Percentiles rank a stretch among this genome's conserved stretches.
Evolutionary conservation across 2,329 filamentous ascomycete genomes (phyloP).

Genomic region (Cladobotryum mycophilum): DNA sequence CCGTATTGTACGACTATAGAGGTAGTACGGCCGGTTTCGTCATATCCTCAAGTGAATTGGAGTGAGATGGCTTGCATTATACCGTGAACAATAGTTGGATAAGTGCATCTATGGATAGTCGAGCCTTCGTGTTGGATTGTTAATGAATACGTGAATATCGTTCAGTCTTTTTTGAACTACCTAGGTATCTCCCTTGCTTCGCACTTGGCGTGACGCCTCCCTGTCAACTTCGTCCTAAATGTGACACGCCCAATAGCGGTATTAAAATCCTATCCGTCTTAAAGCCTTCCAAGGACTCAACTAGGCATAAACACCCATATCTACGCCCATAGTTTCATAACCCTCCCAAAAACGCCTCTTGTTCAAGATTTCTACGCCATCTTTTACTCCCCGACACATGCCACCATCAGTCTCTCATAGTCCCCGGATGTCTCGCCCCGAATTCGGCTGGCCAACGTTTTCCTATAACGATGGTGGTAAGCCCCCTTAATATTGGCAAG

Average conservation of each 20-base stretch:
- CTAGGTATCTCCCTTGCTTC: too few species aligned
- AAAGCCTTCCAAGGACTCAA: background rate
- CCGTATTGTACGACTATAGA: too few species aligned
- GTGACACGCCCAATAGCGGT: background rate
- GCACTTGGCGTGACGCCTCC: too few species aligned
- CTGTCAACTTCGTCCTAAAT: too few species aligned
- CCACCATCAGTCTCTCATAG: slow-evolving; percentile 71
- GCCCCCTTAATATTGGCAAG: slow-evolving; percentile 73
- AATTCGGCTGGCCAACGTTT: slow-evolving; percentile 62
- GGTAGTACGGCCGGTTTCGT: too few species aligned
- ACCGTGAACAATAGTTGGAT: too few species aligned
- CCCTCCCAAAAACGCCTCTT: background rate
- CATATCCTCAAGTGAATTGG: too few species aligned
- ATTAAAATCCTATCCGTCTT: background rate
- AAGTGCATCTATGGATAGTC: too few species aligned
- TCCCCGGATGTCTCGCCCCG: slow-evolving; percentile 80
- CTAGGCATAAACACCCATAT: background rate
- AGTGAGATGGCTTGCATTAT: too few species aligned
- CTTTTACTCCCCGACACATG: slow-evolving; percentile 47
- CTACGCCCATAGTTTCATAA: background rate
- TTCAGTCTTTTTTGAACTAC: too few species aligned
- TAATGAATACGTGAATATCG: too few species aligned
- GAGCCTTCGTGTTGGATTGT: too few species aligned
- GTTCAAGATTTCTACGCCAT: background rate
- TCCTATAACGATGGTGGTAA: slow-evolving; percentile 65